phyloP scores from a whole-genome alignment of 768 basidiomycete genomes.

The Lactarius sp. region DNA sequence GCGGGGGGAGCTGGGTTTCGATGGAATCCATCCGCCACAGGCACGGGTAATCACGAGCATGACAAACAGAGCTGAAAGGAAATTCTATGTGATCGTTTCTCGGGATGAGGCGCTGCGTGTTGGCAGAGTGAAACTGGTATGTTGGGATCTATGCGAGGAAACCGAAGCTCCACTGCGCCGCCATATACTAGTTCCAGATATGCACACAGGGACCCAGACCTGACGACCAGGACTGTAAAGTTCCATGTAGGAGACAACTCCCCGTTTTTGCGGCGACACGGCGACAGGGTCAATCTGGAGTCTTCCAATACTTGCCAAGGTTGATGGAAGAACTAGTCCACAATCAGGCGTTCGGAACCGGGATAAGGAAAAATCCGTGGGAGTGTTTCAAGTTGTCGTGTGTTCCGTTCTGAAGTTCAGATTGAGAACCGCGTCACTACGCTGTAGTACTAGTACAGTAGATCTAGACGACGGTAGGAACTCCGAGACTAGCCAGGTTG shows the following conservation, averaged over 20 bases:
- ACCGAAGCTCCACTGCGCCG: constrained; percentile 30
- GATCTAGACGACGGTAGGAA: not conserved
- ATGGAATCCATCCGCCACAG: constrained; percentile 18
- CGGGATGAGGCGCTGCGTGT: constrained; percentile 24
- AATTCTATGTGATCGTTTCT: constrained; percentile 7
- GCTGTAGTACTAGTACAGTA: too few species aligned
- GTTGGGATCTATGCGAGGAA: constrained; percentile 33
- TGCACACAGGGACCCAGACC: constrained; percentile 33
- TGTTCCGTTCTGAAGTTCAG: constrained; percentile 51
- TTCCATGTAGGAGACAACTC: constrained; percentile 48
- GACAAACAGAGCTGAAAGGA: not conserved
- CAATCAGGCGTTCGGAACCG: not conserved
- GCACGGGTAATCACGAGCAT: constrained; percentile 13
- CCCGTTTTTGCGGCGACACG: constrained; percentile 50
- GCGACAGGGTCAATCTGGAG: constrained; percentile 34
- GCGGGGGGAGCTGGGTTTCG: not conserved
- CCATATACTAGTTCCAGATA: constrained; percentile 26
- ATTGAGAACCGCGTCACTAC: constrained; percentile 38
- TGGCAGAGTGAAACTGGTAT: constrained; percentile 21
- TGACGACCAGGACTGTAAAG: constrained; percentile 40
- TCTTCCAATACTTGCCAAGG: not conserved
- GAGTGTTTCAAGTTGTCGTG: constrained; percentile 41
- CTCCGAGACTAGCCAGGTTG: not conserved
- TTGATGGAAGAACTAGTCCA: constrained; percentile 40
- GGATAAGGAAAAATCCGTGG: not conserved